phyloP scores from a whole-genome alignment of 2,329 filamentous ascomycete species.

The Ambrosiella cleistominuta region DNA sequence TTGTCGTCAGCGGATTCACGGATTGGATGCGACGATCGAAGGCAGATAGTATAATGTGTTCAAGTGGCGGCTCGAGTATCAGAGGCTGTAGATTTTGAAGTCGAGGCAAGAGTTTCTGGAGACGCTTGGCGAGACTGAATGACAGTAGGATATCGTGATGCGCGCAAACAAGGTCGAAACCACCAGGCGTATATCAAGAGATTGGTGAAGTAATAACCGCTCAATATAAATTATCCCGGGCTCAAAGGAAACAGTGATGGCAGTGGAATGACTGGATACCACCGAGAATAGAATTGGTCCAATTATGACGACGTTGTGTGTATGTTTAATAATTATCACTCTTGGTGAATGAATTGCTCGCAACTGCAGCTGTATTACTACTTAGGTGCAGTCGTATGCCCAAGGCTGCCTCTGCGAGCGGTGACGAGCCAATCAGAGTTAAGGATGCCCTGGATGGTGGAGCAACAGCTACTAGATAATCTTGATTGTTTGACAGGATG shows the following conservation, averaged over 20 bases:
- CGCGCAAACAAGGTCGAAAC: not conserved
- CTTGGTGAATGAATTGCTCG: not conserved
- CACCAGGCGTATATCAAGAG: no score
- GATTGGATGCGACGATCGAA: not conserved
- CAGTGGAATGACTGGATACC: no score
- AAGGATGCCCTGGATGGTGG: not conserved
- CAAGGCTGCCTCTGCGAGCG: slow-evolving; percentile 18
- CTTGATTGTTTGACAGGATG: no score
- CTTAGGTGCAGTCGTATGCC: slow-evolving; percentile 15
- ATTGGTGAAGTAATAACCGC: no score
- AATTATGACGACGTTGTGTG: no score
- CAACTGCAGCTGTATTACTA: slow-evolving; percentile 6
- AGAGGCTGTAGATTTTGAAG: no score
- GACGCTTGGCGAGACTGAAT: not conserved
- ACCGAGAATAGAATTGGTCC: no score
- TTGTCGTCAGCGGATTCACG: not conserved
- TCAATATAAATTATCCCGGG: no score
- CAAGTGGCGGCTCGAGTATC: no score
- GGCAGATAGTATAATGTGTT: not conserved
- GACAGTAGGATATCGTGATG: not conserved
- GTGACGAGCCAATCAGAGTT: slow-evolving; percentile 7
- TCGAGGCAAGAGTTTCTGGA: no score
- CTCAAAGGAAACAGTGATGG: no score
- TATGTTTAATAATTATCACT: no score
- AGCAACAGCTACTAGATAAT: not conserved